These are phyloP conservation scores for Echria macrotheca DNA, from an alignment of 495 filamentous ascomycete species.

Conservation along the genomic window DNA sequence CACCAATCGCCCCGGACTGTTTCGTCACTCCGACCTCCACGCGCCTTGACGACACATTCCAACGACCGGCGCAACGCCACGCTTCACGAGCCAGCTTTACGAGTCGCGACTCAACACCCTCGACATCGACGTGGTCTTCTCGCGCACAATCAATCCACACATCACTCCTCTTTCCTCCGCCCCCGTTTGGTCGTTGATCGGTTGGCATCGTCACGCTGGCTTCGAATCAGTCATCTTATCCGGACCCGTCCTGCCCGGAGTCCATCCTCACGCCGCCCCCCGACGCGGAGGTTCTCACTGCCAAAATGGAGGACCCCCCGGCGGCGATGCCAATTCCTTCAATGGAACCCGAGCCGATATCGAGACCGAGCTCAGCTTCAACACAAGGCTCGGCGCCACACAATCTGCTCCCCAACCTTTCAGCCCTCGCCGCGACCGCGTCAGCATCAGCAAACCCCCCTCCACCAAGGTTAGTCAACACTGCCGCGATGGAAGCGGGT, in stretches of 20 bases:
- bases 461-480: constrained; percentile 57
- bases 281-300: constrained; percentile 24
- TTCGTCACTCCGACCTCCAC: too few relatives aligned
- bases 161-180: too few relatives aligned
- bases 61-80: too few relatives aligned
- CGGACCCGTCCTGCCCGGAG: constrained; percentile 16
- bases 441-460: constrained; percentile 54
- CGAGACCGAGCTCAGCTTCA: constrained; percentile 45
- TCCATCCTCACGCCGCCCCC: constrained; percentile 23
- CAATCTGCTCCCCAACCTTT: constrained; percentile 53
- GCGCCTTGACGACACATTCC: too few relatives aligned
- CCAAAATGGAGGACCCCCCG: constrained; percentile 40
- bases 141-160: too few relatives aligned
- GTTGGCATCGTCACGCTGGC: constrained; percentile 30
- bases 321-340: constrained; percentile 29
- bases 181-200: too few relatives aligned
- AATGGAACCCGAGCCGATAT: constrained; percentile 43
- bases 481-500: not conserved
- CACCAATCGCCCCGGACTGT: too few relatives aligned
- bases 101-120: too few relatives aligned
- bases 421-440: constrained; percentile 59
- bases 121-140: too few relatives aligned
- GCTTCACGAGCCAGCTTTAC: too few relatives aligned
- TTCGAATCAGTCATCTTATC: constrained; percentile 29
- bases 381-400: constrained; percentile 29